Conservation (phyloP, 2,329 filamentous ascomycete genomes). For the Capronia epimyces region DNA sequence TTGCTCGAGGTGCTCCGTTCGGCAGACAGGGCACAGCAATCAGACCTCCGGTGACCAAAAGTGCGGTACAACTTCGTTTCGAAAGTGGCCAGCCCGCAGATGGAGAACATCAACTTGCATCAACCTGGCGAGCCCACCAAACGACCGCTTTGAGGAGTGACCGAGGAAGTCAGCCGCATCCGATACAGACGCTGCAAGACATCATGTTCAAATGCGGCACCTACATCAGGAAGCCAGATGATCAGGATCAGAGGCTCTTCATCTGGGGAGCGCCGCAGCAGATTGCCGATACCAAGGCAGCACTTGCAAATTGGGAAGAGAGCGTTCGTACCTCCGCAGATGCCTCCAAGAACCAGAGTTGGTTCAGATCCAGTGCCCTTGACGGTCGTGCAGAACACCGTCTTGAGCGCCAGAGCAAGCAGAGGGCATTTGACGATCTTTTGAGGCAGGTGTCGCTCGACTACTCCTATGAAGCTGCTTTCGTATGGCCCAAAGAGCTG, state of each 20-base stretch:
- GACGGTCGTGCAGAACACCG: slow-evolving; percentile 27
- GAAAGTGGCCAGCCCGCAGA: slow-evolving; percentile 3
- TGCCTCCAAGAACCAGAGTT: slow-evolving; percentile 1
- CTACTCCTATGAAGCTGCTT: slow-evolving; percentile 19
- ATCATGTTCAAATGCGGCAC: slow-evolving; percentile 17
- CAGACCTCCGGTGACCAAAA: not conserved
- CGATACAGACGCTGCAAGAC: slow-evolving; percentile 7
- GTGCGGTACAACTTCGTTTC: slow-evolving; percentile 6
- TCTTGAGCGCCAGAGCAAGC: slow-evolving; percentile 6
- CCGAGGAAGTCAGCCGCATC: slow-evolving; percentile 8
- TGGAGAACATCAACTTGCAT: slow-evolving; percentile 9
- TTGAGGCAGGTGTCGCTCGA: slow-evolving; percentile 13
- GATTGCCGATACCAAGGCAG: slow-evolving; percentile 13
- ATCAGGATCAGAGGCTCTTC: slow-evolving; percentile 10
- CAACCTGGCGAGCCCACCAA: slow-evolving; percentile 9
- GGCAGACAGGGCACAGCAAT: not conserved
- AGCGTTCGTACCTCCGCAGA: slow-evolving; percentile 9
- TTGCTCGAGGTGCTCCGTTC: not conserved
- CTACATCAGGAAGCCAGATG: slow-evolving; percentile 19
- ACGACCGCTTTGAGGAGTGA: slow-evolving; percentile 6
- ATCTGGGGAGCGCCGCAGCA: slow-evolving; percentile 24
- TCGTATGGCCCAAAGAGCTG: slow-evolving; percentile 26
- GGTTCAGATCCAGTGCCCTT: slow-evolving; percentile 20
- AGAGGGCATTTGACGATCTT: slow-evolving; percentile 12
- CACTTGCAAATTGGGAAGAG: slow-evolving; percentile 18